phyloP scores from a whole-genome alignment of 164 flowering plant genomes.

The Magnolia officinalis region DNA sequence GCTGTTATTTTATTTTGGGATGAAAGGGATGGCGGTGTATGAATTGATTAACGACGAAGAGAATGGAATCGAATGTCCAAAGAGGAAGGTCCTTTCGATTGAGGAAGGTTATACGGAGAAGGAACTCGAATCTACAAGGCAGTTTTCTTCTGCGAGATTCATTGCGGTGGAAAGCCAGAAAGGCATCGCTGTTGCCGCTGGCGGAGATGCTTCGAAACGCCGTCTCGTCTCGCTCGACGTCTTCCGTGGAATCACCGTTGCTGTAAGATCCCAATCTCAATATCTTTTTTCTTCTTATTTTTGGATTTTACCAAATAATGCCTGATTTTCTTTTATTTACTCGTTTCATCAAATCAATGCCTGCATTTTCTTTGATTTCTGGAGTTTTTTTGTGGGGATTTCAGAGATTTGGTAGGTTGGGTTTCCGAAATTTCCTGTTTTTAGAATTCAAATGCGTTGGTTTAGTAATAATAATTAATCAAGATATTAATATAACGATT shows the following conservation, averaged over 20 bases:
- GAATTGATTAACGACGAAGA: slow-evolving; percentile 27
- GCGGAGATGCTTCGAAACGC: slow-evolving; percentile 13
- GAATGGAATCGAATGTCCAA: slow-evolving; percentile 6
- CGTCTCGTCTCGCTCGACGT: slow-evolving; percentile 73
- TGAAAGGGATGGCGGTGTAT: slow-evolving; percentile 20
- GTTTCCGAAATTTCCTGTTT: not conserved
- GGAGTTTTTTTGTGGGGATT: too few species aligned
- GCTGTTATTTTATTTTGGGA: not conserved
- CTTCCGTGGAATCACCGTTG: slow-evolving; percentile 70
- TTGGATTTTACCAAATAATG: not conserved
- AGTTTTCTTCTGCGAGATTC: not conserved
- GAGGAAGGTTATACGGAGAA: slow-evolving; percentile 19
- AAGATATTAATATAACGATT: too few species aligned
- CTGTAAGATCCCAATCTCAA: slow-evolving; percentile 34
- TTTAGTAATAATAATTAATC: too few species aligned
- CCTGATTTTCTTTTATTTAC: not conserved
- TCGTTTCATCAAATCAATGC: not conserved
- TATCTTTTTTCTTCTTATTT: not conserved
- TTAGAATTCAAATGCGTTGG: not conserved
- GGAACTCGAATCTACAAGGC: slow-evolving; percentile 13
- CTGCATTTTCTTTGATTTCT: not conserved
- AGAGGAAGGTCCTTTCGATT: not conserved
- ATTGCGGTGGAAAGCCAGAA: slow-evolving; percentile 3
- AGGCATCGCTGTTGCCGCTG: not conserved
- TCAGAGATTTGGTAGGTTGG: too few species aligned